Evolutionary conservation across 2,329 filamentous ascomycete species (phyloP).

Genomic region (Fusarium haematococcum): DNA sequence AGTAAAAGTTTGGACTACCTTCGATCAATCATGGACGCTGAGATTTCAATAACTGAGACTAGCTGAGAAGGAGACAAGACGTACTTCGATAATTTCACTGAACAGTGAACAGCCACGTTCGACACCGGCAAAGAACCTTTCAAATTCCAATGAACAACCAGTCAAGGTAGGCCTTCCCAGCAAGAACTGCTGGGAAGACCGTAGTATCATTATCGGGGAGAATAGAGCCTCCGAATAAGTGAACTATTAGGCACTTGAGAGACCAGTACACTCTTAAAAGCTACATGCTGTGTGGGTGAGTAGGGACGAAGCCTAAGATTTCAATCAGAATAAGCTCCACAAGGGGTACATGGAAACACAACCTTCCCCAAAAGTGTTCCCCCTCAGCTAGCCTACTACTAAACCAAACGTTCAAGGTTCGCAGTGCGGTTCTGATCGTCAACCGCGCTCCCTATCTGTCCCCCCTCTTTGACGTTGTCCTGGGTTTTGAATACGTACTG

Average conservation of each 20-base stretch:
- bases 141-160: background rate
- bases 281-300: background rate
- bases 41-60: background rate
- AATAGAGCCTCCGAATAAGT: background rate
- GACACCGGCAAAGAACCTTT: background rate
- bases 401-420: background rate
- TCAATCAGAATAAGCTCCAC: background rate
- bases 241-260: background rate
- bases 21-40: background rate
- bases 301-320: background rate
- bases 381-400: no score
- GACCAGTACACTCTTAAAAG: background rate
- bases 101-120: background rate
- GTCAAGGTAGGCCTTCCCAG: background rate
- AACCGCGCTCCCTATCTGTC: background rate
- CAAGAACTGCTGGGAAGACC: background rate
- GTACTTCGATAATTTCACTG: background rate
- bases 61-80: background rate
- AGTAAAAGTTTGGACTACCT: background rate
- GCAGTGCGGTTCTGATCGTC: background rate
- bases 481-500: background rate
- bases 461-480: background rate
- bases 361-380: background rate
- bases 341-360: background rate
- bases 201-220: background rate